Conservation (phyloP, 192 early-diverging fungal genomes). For the Coemansia sp. region DNA sequence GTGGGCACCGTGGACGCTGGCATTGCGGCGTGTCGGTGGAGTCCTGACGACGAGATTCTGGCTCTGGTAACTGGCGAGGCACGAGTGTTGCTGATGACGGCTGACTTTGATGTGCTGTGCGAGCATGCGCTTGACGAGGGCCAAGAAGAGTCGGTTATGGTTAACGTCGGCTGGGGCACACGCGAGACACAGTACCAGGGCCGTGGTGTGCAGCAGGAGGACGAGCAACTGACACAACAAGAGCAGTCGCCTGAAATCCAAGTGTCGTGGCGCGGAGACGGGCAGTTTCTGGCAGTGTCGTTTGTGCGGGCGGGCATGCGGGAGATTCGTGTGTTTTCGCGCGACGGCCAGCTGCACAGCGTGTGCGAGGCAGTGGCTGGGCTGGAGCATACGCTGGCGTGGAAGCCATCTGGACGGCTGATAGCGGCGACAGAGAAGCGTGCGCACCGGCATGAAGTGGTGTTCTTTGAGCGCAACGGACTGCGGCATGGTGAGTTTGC, state of each 20-base stretch:
- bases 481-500: constrained; percentile 91
- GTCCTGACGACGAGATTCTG: constrained; percentile 86
- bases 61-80: constrained; percentile 71
- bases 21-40: constrained; percentile 61
- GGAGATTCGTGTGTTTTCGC: constrained; percentile 70
- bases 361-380: constrained; percentile 76
- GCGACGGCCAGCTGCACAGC: constrained; percentile 82
- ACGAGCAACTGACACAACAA: background rate
- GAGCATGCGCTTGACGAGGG: constrained; percentile 76
- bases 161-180: constrained; percentile 94
- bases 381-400: constrained; percentile 80
- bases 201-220: constrained; percentile 75
- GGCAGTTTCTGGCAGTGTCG: constrained; percentile 77
- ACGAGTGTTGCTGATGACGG: constrained; percentile 73
- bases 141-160: constrained; percentile 67
- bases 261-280: constrained; percentile 91
- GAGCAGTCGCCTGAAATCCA: constrained; percentile 58
- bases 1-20: constrained; percentile 43
- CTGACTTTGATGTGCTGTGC: constrained; percentile 85
- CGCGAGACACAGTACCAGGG: constrained; percentile 99
- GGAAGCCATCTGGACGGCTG: constrained; percentile 80
- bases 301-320: constrained; percentile 57
- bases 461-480: constrained; percentile 95
- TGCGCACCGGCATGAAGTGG: constrained; percentile 79
- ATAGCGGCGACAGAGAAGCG: constrained; percentile 65